These are phyloP conservation scores for Ilex aquifolium DNA, from an alignment of 257 asterid genomes.

Conservation along the genomic window DNA sequence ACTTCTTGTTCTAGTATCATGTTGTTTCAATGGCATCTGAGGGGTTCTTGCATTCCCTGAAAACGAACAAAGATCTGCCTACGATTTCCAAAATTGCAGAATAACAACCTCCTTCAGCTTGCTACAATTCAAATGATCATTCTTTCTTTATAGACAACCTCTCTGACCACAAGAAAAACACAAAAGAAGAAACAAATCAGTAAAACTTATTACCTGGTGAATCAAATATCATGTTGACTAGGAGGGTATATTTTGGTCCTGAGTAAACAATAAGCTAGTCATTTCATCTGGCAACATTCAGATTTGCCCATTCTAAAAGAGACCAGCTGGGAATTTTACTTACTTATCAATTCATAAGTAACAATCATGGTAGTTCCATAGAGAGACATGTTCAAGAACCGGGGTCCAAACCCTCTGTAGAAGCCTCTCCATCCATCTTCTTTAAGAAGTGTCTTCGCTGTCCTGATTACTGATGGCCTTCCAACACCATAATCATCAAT, in stretches of 20 bases:
- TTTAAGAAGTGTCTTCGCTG: conserved; percentile 51
- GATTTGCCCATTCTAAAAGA: neutral
- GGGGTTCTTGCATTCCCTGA: neutral
- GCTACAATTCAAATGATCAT: conserved; percentile 6
- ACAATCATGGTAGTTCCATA: conserved; percentile 94
- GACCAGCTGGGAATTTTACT: conserved; percentile 9
- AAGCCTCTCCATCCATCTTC: conserved; percentile 97
- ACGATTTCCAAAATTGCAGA: neutral
- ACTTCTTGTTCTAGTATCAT: neutral
- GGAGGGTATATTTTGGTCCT: neutral
- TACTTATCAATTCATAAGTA: conserved; percentile 87
- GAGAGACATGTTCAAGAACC: conserved; percentile 82
- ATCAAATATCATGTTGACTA: neutral
- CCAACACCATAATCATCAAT: conserved; percentile 84
- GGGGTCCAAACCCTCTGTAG: conserved; percentile 90
- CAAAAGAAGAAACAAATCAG: neutral
- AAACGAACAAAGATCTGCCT: no score
- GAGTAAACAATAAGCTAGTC: neutral
- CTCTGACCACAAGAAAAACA: conserved; percentile 37
- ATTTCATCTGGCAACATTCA: neutral
- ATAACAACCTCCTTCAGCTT: conserved; percentile 5
- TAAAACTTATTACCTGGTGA: neutral
- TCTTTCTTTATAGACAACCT: conserved; percentile 57
- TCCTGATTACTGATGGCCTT: conserved; percentile 78
- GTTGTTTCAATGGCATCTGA: neutral